phyloP scores from a whole-genome alignment of 169 alveolate species.

The Plasmodium coatneyi region DNA sequence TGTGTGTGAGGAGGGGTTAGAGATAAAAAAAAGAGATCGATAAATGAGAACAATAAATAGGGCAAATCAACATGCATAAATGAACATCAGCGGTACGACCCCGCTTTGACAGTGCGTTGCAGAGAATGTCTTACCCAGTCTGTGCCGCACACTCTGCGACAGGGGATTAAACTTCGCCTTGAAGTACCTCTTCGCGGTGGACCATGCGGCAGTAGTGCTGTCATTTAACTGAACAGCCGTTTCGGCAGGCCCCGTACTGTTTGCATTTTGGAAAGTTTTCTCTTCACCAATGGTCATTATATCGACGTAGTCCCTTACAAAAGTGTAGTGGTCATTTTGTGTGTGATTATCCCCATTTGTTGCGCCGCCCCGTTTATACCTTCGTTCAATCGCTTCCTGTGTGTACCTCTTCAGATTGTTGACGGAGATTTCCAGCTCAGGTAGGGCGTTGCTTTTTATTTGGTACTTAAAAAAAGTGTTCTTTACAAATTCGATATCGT shows the following conservation, averaged over 20 bases:
- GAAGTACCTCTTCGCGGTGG: too few species aligned
- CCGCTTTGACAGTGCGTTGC: not conserved
- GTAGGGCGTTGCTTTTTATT: constrained; percentile 4
- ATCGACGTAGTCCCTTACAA: not conserved
- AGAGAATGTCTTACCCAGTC: not conserved
- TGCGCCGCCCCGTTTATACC: not conserved
- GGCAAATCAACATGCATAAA: not conserved
- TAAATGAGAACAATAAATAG: not conserved
- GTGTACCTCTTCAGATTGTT: constrained; percentile 8
- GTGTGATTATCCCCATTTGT: not conserved
- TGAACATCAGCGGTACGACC: not conserved
- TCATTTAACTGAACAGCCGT: not conserved
- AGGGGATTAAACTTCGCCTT: not conserved
- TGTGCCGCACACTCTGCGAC: not conserved
- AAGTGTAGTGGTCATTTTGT: not conserved
- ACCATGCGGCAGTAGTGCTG: not conserved
- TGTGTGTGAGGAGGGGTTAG: not conserved
- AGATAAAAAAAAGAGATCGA: not conserved
- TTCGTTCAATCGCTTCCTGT: not conserved
- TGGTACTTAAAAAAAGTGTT: constrained; percentile 14
- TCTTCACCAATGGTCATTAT: not conserved
- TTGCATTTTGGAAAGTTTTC: not conserved
- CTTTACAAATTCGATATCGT: constrained; percentile 25
- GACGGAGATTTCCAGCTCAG: not conserved
- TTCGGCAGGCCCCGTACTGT: not conserved